Percentiles rank a stretch among this genome's conserved stretches.
Evolutionary conservation across 257 asterid genomes (phyloP).

Genomic region (Solanum boliviense): DNA sequence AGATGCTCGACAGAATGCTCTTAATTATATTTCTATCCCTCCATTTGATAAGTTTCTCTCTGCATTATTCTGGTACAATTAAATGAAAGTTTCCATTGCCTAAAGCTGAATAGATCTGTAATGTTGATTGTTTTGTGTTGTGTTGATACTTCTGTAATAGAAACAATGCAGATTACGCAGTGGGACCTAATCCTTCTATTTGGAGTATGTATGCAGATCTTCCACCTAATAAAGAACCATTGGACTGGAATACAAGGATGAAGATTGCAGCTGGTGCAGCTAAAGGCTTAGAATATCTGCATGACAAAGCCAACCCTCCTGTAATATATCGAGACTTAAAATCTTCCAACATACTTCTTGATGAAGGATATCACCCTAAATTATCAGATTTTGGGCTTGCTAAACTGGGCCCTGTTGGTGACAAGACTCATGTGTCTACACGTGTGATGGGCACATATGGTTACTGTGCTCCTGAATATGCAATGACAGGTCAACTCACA

Average conservation of each 20-base stretch:
- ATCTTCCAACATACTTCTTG: constrained; percentile 83
- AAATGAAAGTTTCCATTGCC: background rate
- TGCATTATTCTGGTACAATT: background rate
- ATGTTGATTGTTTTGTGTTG: background rate
- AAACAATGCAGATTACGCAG: background rate
- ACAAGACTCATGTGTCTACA: constrained; percentile 83
- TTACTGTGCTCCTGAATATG: constrained; percentile 94
- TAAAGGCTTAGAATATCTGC: constrained; percentile 79
- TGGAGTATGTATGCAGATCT: constrained; percentile 30
- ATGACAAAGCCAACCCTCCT: constrained; percentile 82
- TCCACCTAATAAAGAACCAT: constrained; percentile 51
- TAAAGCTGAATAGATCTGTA: background rate
- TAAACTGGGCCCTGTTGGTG: constrained; percentile 86
- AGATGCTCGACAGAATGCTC: background rate
- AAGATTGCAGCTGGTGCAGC: constrained; percentile 95
- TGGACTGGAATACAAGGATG: constrained; percentile 95
- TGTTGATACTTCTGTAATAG: background rate
- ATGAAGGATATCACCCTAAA: constrained; percentile 66
- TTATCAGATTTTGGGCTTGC: constrained; percentile 93
- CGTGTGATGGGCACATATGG: constrained; percentile 97
- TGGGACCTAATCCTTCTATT: background rate
- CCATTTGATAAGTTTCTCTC: background rate
- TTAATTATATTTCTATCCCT: background rate
- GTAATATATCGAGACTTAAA: constrained; percentile 83
- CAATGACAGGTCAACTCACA: constrained; percentile 94